Conservation (phyloP, 2,329 filamentous ascomycete genomes). For the Chlorencoelia australis region DNA sequence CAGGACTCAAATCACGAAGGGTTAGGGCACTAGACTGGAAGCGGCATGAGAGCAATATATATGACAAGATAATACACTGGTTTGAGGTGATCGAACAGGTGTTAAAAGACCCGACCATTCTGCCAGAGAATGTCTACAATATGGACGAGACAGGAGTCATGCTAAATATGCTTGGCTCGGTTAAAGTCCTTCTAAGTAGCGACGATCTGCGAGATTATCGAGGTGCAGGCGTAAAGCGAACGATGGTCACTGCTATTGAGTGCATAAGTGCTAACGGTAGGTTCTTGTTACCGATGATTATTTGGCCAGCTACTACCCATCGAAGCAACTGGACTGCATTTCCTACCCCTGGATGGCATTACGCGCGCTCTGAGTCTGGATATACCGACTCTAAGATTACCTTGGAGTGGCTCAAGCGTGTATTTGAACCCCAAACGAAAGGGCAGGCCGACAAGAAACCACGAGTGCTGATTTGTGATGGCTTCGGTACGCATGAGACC, state of each 20-base stretch:
- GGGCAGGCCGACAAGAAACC: too few species aligned
- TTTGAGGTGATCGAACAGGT: too few species aligned
- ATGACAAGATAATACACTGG: too few species aligned
- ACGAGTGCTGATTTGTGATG: constrained; percentile 28
- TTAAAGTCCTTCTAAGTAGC: constrained; percentile 26
- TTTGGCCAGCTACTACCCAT: too few species aligned
- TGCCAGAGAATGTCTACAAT: constrained; percentile 23
- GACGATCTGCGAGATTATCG: constrained; percentile 16
- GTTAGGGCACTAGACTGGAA: constrained; percentile 7
- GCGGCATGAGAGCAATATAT: too few species aligned
- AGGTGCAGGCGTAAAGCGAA: constrained; percentile 20
- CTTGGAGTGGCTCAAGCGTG: too few species aligned
- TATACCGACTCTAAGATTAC: too few species aligned
- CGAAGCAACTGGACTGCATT: constrained; percentile 1
- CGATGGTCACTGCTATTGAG: constrained; percentile 7
- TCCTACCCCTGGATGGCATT: constrained; percentile 19
- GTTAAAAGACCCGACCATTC: too few species aligned
- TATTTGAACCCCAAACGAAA: too few species aligned
- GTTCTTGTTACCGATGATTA: constrained; percentile 18
- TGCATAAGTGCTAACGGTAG: constrained; percentile 16
- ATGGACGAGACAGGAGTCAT: constrained; percentile 12
- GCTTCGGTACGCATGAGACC: constrained; percentile 29
- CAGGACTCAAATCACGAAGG: background rate
- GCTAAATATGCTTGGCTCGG: constrained; percentile 19
- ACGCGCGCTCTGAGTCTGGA: too few species aligned